Evolutionary conservation across 2,329 filamentous ascomycete genomes (phyloP).

Genomic region (Cladophialophora psammophila): DNA sequence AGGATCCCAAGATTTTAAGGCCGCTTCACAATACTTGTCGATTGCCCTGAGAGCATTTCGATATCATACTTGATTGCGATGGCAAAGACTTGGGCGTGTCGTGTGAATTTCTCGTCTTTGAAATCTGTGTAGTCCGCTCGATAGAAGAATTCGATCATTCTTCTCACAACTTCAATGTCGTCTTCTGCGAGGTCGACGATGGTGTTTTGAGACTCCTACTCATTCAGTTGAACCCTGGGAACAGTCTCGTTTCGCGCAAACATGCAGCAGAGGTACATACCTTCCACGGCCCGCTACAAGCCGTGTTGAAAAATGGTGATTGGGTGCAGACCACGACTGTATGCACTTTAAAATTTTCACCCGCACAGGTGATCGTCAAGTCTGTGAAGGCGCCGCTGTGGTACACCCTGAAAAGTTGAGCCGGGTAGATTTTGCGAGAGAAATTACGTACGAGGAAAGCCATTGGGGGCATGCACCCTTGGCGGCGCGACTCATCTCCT

Average conservation of each 20-base stretch:
- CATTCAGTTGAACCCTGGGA: background rate
- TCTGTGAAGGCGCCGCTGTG: background rate
- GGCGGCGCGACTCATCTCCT: too few species aligned
- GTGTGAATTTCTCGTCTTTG: background rate
- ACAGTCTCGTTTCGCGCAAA: background rate
- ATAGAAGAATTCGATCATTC: background rate
- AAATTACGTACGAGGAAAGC: background rate
- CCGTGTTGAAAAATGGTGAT: background rate
- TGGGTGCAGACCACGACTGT: background rate
- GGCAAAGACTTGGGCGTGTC: background rate
- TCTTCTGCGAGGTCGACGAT: background rate
- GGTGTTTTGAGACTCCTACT: background rate
- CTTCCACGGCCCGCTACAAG: background rate
- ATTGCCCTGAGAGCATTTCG: background rate
- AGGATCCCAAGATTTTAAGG: background rate
- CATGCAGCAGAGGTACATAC: background rate
- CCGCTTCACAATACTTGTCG: background rate
- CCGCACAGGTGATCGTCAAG: background rate
- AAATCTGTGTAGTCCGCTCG: background rate
- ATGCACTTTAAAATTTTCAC: background rate
- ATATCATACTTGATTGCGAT: background rate
- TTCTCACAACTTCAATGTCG: background rate
- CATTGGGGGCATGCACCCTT: background rate
- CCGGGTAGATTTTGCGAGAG: background rate
- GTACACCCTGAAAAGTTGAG: background rate